phyloP scores from a whole-genome alignment of 106 monocot genomes.

The Vanilla planifolia region DNA sequence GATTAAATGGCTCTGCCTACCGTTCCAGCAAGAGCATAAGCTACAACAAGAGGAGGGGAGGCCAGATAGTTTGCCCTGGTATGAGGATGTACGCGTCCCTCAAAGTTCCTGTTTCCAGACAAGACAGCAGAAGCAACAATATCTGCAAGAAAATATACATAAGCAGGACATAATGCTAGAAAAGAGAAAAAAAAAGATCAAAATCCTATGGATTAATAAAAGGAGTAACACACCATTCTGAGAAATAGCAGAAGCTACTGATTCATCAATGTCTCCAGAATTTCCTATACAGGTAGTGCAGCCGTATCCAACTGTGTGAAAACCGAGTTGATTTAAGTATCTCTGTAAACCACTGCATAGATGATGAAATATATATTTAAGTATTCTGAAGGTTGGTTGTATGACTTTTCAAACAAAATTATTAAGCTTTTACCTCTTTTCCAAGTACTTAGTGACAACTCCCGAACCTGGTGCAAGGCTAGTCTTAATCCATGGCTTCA shows the following conservation, averaged over 20 bases:
- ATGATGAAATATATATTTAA: background rate
- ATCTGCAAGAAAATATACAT: constrained; percentile 38
- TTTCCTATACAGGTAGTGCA: constrained; percentile 99
- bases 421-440: constrained; percentile 66
- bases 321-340: constrained; percentile 85
- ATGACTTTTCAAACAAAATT: background rate
- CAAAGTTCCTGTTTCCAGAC: constrained; percentile 93
- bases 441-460: constrained; percentile 80
- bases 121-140: constrained; percentile 86
- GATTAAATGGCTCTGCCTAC: constrained; percentile 21
- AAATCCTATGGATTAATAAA: background rate
- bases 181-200: background rate
- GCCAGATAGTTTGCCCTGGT: constrained; percentile 97
- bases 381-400: background rate
- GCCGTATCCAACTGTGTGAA: constrained; percentile 89
- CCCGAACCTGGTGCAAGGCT: constrained; percentile 96
- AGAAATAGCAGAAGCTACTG: constrained; percentile 70
- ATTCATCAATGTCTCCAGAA: constrained; percentile 90
- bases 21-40: constrained; percentile 96
- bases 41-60: constrained; percentile 91
- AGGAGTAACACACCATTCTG: constrained; percentile 64
- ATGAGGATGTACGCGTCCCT: constrained; percentile 84
- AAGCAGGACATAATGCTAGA: background rate
- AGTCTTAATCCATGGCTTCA: constrained; percentile 96
- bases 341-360: constrained; percentile 78